Base-by-base conservation (phyloP, 139 green algal genomes). In the Astrephomene gubernaculifera region DNA sequence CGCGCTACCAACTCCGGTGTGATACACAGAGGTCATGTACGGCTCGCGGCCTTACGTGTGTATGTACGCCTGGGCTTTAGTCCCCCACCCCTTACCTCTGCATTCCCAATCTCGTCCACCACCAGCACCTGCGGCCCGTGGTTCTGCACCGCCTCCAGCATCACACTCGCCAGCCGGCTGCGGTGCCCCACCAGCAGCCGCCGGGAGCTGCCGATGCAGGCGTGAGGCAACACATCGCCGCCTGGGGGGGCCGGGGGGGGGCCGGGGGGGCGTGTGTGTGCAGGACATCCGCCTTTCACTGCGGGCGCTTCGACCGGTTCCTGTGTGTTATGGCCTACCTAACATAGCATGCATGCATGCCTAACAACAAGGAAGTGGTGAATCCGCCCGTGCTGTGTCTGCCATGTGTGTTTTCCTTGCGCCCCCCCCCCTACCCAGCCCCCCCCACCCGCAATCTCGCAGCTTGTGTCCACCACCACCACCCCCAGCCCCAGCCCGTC, bases 401-500 rank as follows among this genome's bases (percentile, higher is more conserved):
- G n/a, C n/a, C n/a, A n/a, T n/a, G n/a, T n/a, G n/a, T n/a, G n/a
- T n/a, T n/a, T n/a, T n/a, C n/a, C n/a, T n/a, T n/a, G 14, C 22
- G 10, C 61, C 27, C 49, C 29, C 63, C 19, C n/a, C 24, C 39
- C 27, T 43, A 21, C 45, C 17, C 29, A 10, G 24, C 7, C 67
- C 9, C 21, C 21, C 71, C 35, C 73, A 73, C 91, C 89, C 63
- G 78, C 90, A 35, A 93, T 90, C 74, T 93, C 90, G 43, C 89
- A 90, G 76, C 53, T 87, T 0, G 87, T 92, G 81, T 95, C 90
- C 31, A 96, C 90, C 7, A 95, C 88, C 35, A 97, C 89, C 83
- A 89, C 79, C 0, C 31, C 21, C 41, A 88, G 75, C 2, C 43
- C 72, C 27, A 88, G 72, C 21, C 61, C 75, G 44, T 88, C 71